phyloP scores from a whole-genome alignment of 2,329 filamentous ascomycete genomes.

The Colletotrichum sp. region DNA sequence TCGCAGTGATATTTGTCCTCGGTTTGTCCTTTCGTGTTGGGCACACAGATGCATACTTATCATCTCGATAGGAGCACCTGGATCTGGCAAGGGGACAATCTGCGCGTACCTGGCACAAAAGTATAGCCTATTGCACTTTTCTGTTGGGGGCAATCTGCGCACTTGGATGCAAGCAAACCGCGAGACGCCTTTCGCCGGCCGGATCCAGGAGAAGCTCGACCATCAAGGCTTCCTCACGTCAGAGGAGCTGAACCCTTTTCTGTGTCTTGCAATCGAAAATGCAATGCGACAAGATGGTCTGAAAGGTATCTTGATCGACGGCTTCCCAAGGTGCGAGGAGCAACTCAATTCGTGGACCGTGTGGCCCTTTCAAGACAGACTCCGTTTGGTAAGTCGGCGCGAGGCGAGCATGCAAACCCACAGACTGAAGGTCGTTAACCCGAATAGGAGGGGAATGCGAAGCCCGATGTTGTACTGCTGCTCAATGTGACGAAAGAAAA shows the following conservation, averaged over 20 bases:
- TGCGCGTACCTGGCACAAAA: not conserved
- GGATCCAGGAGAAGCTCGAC: not conserved
- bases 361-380: not conserved
- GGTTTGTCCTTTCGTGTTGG: not conserved
- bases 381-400: not conserved
- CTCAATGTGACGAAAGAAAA: not conserved
- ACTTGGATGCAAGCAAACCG: not conserved
- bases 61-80: not conserved
- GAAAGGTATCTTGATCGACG: not conserved
- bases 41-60: not conserved
- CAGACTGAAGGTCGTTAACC: not conserved
- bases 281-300: not conserved
- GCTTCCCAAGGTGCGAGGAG: not conserved
- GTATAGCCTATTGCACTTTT: not conserved
- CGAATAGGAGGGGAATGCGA: not conserved
- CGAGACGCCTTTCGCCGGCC: not conserved
- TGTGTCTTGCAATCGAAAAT: not conserved
- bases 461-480: not conserved
- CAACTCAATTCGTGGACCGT: not conserved
- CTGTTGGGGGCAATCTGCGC: not conserved
- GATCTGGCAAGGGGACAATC: constrained; percentile 1
- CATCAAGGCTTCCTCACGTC: not conserved
- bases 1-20: not conserved
- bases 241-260: not conserved
- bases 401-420: not conserved